Evolutionary conservation across 768 basidiomycete species (phyloP).

Genomic region (Russula emetica): DNA sequence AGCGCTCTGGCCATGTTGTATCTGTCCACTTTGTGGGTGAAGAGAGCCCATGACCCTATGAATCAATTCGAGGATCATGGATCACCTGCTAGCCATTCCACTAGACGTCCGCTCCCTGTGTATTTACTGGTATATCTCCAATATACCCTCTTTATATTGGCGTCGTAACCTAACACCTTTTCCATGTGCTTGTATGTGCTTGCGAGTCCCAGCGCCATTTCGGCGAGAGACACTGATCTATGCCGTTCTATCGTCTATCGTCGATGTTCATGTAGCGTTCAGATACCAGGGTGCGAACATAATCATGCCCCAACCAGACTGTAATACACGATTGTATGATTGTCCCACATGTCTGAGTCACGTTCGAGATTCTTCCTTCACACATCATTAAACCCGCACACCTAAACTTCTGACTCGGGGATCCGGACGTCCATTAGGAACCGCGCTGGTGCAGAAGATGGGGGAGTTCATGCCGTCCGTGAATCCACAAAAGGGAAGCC

Average conservation of each 20-base stretch:
- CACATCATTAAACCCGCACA: background rate
- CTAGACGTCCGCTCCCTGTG: background rate
- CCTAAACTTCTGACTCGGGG: background rate
- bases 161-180: background rate
- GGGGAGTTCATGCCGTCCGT: background rate
- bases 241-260: too few species aligned
- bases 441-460: background rate
- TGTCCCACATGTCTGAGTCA: too few species aligned
- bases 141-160: background rate
- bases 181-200: too few species aligned
- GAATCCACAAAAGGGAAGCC: background rate
- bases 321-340: too few species aligned
- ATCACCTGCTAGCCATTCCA: background rate
- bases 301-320: too few species aligned
- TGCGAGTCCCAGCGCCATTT: too few species aligned
- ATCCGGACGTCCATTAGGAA: background rate
- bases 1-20: constrained; percentile 4
- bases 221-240: too few species aligned
- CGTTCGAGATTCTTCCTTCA: too few species aligned
- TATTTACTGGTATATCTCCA: background rate
- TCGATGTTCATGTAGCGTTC: too few species aligned
- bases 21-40: background rate
- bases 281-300: too few species aligned
- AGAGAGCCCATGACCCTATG: background rate
- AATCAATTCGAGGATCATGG: background rate